Evolutionary conservation across 1,284 basidiomycete genomes (phyloP).

Genomic region (Puccinia hordei): DNA sequence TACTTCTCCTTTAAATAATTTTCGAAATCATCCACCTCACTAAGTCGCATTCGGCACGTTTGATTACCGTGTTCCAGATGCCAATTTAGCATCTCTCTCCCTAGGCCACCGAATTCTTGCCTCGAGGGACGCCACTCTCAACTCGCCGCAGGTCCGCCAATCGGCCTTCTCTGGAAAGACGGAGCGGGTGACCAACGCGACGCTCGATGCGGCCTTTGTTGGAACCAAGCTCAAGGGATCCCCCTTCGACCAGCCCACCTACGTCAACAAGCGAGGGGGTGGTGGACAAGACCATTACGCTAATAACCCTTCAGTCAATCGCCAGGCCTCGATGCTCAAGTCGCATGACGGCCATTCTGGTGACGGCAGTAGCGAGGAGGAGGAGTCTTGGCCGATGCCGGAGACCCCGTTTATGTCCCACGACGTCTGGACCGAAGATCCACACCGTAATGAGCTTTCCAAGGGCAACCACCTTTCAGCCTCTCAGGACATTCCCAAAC

Average conservation of each 20-base stretch:
- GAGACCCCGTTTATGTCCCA: constrained; percentile 41
- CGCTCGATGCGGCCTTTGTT: not conserved
- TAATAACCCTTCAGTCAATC: not conserved
- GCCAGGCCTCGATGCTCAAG: constrained; percentile 5
- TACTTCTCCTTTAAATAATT: not conserved
- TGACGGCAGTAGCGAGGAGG: constrained; percentile 46
- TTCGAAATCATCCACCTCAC: not conserved
- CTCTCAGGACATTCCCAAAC: not conserved
- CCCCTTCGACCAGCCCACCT: constrained; percentile 25
- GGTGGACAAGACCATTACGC: not conserved
- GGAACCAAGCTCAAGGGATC: constrained; percentile 1
- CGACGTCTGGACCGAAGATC: constrained; percentile 28
- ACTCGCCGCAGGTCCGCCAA: not conserved
- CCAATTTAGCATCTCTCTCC: constrained; percentile 18
- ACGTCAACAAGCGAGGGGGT: constrained; percentile 14
- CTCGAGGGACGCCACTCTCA: not conserved
- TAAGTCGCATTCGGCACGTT: not conserved
- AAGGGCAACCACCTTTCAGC: not conserved
- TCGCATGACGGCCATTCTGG: constrained; percentile 34
- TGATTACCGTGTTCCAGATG: constrained; percentile 12
- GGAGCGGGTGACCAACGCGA: not conserved
- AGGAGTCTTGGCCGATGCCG: constrained; percentile 49
- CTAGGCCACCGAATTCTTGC: constrained; percentile 11
- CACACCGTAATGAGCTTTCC: constrained; percentile 2
- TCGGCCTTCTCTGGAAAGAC: not conserved